Percentiles rank a stretch among this genome's conserved stretches.
phyloP scores from a whole-genome alignment of 768 basidiomycete genomes.

The Baorangia bicolor region DNA sequence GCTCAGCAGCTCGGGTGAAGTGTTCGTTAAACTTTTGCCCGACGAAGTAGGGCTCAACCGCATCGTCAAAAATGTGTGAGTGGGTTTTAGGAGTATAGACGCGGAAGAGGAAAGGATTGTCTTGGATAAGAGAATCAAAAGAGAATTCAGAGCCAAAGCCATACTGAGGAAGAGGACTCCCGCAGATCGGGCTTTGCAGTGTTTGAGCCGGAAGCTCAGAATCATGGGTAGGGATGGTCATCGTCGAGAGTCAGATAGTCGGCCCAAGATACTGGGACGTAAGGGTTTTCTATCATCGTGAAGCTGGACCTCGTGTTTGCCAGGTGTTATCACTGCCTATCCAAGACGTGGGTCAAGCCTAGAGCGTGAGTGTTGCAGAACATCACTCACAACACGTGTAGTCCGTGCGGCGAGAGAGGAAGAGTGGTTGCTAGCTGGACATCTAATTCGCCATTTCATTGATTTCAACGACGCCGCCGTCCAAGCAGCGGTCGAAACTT shows the following conservation, averaged over 20 bases:
- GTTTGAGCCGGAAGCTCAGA: constrained; percentile 13
- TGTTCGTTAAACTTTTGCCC: constrained; percentile 61
- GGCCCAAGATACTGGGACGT: not conserved
- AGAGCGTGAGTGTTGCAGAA: constrained; percentile 9
- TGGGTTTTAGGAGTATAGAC: constrained; percentile 72
- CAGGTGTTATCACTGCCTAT: constrained; percentile 34
- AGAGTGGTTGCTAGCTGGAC: not conserved
- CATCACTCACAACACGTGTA: constrained; percentile 26
- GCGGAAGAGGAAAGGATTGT: constrained; percentile 77
- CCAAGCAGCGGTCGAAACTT: not conserved
- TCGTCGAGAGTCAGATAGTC: constrained; percentile 20
- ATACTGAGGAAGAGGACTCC: constrained; percentile 58
- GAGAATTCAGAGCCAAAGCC: constrained; percentile 65
- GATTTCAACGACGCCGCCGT: not conserved
- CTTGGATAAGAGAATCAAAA: constrained; percentile 58
- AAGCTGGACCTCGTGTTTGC: constrained; percentile 28
- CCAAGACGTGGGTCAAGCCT: constrained; percentile 9
- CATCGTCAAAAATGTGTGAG: constrained; percentile 49
- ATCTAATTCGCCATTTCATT: not conserved
- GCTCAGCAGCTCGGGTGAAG: constrained; percentile 36
- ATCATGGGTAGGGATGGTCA: constrained; percentile 22
- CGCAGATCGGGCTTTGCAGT: constrained; percentile 22
- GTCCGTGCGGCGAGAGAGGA: constrained; percentile 7
- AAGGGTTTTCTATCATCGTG: constrained; percentile 30
- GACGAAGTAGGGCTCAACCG: constrained; percentile 61